Percentiles rank a stretch among this genome's conserved stretches.
phyloP scores from a whole-genome alignment of 2,329 filamentous ascomycete genomes.

The Coniochaeta sp. region DNA sequence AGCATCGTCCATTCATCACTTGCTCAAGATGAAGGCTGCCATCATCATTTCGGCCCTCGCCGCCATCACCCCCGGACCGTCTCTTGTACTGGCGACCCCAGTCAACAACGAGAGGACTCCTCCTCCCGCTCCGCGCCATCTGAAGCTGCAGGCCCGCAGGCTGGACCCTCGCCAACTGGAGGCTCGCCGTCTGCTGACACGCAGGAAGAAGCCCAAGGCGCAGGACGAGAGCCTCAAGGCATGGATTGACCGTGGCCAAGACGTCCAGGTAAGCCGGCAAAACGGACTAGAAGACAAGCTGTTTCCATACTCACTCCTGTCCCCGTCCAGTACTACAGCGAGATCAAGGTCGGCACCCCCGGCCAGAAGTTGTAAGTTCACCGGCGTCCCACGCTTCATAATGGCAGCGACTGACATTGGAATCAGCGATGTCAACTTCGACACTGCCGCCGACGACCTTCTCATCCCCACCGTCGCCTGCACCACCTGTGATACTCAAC shows the following conservation, averaged over 20 bases:
- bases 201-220: neutral
- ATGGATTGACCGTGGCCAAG: neutral
- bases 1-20: neutral
- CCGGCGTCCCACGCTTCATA: neutral
- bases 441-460: conserved; percentile 22
- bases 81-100: neutral
- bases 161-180: too few relatives aligned
- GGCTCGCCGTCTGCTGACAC: neutral
- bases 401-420: too few relatives aligned
- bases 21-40: neutral
- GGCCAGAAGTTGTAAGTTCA: conserved; percentile 21
- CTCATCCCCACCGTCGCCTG: conserved; percentile 21
- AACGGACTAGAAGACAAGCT: neutral
- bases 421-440: conserved; percentile 23
- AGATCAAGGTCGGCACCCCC: conserved; percentile 12
- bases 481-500: conserved; percentile 15
- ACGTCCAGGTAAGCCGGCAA: neutral
- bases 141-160: too few relatives aligned
- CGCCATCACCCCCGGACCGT: neutral
- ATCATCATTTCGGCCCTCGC: neutral
- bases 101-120: neutral
- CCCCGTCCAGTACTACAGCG: conserved; percentile 11
- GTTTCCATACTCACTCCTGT: neutral
- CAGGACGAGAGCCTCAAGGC: neutral
- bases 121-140: too few relatives aligned